These are phyloP conservation scores for Jackrogersella multiformis DNA, from an alignment of 495 filamentous ascomycete species.

Conservation along the genomic window DNA sequence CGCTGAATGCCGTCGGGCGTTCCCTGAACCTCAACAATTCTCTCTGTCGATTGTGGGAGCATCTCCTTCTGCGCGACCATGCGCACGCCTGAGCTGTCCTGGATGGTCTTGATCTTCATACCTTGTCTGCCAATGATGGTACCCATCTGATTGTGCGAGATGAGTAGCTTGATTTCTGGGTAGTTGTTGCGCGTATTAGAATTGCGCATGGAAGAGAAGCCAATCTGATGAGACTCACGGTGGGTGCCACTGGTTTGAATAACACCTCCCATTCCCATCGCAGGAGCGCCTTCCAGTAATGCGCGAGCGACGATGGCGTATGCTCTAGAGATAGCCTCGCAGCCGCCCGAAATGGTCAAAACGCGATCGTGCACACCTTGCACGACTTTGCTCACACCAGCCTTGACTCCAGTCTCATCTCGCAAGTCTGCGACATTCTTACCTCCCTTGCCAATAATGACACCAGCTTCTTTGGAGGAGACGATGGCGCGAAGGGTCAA, in stretches of 20 bases:
- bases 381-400: slow-evolving; percentile 98
- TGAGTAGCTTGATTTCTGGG: slow-evolving; percentile 92
- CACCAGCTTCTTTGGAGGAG: slow-evolving; percentile 96
- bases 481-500: slow-evolving; percentile 97
- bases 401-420: slow-evolving; percentile 96
- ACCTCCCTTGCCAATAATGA: slow-evolving; percentile 97
- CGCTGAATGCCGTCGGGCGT: slow-evolving; percentile 93
- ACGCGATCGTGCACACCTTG: slow-evolving; percentile 97
- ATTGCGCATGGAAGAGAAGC: background rate
- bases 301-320: slow-evolving; percentile 93
- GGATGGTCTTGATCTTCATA: slow-evolving; percentile 98
- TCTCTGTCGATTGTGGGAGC: slow-evolving; percentile 98
- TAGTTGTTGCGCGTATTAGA: slow-evolving; percentile 29
- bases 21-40: slow-evolving; percentile 95
- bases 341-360: slow-evolving; percentile 87
- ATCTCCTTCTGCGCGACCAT: slow-evolving; percentile 99
- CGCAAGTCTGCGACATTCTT: slow-evolving; percentile 98
- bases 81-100: slow-evolving; percentile 94
- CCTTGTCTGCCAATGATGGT: slow-evolving; percentile 97
- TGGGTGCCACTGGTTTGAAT: slow-evolving; percentile 87
- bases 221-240: slow-evolving; percentile 69
- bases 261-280: slow-evolving; percentile 93
- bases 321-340: slow-evolving; percentile 86
- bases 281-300: slow-evolving; percentile 88
- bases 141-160: slow-evolving; percentile 99